Percentiles rank a stretch among this genome's conserved stretches.
phyloP scores from a whole-genome alignment of 768 basidiomycete genomes.

The Podaxis sp. region DNA sequence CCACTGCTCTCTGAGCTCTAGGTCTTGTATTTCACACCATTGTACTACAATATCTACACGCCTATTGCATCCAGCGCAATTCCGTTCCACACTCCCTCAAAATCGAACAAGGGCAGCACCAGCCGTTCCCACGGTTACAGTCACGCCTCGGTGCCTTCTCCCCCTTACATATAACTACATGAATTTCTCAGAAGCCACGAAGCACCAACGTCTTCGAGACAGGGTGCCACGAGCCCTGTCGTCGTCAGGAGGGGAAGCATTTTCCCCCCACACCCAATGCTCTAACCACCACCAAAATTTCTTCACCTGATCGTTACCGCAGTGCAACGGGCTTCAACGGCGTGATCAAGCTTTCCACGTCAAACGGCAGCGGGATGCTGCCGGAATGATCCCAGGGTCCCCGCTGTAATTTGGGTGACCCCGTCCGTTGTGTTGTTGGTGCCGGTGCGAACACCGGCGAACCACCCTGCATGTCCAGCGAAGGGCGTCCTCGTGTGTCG shows the following conservation, averaged over 20 bases:
- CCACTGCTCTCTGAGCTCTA: neutral
- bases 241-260: neutral
- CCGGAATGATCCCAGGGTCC: slow-evolving; percentile 64
- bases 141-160: slow-evolving; percentile 3
- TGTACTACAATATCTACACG: neutral
- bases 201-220: neutral
- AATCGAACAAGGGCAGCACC: neutral
- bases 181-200: slow-evolving; percentile 5
- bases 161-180: neutral
- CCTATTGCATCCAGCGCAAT: neutral
- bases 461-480: slow-evolving; percentile 1
- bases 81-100: neutral
- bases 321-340: slow-evolving; percentile 45
- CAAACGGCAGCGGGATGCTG: slow-evolving; percentile 39
- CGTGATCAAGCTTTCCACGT: slow-evolving; percentile 47
- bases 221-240: neutral
- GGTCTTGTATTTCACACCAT: neutral
- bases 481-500: neutral
- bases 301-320: slow-evolving; percentile 19
- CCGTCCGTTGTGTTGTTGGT: slow-evolving; percentile 17
- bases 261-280: neutral
- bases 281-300: neutral
- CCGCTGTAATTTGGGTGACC: slow-evolving; percentile 27
- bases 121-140: slow-evolving; percentile 10
- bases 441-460: slow-evolving; percentile 19